These are phyloP conservation scores for Diaporthe australafricana DNA, from an alignment of 2,329 filamentous ascomycete species.

Conservation along the genomic window DNA sequence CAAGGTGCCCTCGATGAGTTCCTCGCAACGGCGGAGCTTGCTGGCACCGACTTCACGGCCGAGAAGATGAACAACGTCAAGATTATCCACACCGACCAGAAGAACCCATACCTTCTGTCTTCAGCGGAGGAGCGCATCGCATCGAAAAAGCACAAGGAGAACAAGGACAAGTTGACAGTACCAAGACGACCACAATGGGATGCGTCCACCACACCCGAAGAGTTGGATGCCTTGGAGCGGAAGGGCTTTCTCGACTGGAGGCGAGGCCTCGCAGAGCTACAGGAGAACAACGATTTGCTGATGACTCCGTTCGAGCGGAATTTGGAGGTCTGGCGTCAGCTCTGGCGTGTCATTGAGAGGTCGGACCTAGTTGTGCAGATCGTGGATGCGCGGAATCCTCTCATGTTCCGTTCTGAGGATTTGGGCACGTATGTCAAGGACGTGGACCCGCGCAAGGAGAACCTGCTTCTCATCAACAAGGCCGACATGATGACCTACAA, in stretches of 20 bases:
- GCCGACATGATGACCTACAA: constrained; percentile 96
- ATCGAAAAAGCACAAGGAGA: constrained; percentile 84
- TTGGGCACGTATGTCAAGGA: constrained; percentile 95
- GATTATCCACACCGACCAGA: constrained; percentile 96
- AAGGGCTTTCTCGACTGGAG: constrained; percentile 89
- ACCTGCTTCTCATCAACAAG: constrained; percentile 95
- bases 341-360: constrained; percentile 98
- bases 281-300: constrained; percentile 92
- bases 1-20: constrained; percentile 98
- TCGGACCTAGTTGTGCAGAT: constrained; percentile 98
- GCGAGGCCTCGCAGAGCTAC: constrained; percentile 88
- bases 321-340: constrained; percentile 95
- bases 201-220: constrained; percentile 81
- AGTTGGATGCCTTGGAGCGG: constrained; percentile 83
- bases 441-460: constrained; percentile 87
- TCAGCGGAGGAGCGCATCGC: constrained; percentile 84
- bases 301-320: constrained; percentile 99
- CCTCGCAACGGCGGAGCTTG: constrained; percentile 92
- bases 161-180: constrained; percentile 84
- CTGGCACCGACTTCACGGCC: constrained; percentile 98
- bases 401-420: constrained; percentile 95
- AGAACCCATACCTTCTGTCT: constrained; percentile 92
- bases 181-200: constrained; percentile 93
- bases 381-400: constrained; percentile 93
- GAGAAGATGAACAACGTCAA: constrained; percentile 99